Evolutionary conservation across 2,329 filamentous ascomycete species (phyloP), one percentile per base, ranked within the genome.

Genomic region (Fusarium sp.): DNA sequence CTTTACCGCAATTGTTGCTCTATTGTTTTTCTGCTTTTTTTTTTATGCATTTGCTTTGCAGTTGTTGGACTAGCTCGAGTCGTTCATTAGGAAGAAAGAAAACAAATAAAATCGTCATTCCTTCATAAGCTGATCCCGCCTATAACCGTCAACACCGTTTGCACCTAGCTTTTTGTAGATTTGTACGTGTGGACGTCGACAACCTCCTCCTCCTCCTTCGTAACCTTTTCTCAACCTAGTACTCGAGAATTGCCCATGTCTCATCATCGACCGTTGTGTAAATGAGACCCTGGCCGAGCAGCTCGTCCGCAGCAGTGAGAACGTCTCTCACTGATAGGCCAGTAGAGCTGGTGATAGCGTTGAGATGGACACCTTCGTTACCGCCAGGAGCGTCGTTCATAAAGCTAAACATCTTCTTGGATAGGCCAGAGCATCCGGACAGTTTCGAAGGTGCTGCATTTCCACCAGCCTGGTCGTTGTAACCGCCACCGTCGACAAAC

Each of bases 231-330:
- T 54, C 37, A 35, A 66, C 39, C 74, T 82, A 92, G 72, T 88
- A 90, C 68, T 97, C 94, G 70, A 98, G 86, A 73, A 97, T 86
- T 50, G 95, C 94, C 92, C 94, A 98, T 1, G 96, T 98, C 83
- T 94, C 89, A 79, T 98, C 96, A 83, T 98, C 95, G 8, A 97
- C 89, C 11, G 97, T 99, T 31, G 95, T 94, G 84, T 95, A 99
- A 74, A 98, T 94, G 77, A 94, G 81, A 33, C 95, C 94, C 65
- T 90, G 84, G 3, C 87, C 87, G 50, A 95, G 83, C 79, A 99
- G 83, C 83, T 98, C 95, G 77, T 98, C 94, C 11, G 93, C 91
- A n/a, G 92, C 95, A 62, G 88, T 90, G 76, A 92, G 85, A 16
- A 97, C 93, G 54, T 97, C 94, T 29, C 87, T 87, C 33, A 92